phyloP scores from a whole-genome alignment of 2,329 filamentous ascomycete genomes.

The Didymella keratinophila region DNA sequence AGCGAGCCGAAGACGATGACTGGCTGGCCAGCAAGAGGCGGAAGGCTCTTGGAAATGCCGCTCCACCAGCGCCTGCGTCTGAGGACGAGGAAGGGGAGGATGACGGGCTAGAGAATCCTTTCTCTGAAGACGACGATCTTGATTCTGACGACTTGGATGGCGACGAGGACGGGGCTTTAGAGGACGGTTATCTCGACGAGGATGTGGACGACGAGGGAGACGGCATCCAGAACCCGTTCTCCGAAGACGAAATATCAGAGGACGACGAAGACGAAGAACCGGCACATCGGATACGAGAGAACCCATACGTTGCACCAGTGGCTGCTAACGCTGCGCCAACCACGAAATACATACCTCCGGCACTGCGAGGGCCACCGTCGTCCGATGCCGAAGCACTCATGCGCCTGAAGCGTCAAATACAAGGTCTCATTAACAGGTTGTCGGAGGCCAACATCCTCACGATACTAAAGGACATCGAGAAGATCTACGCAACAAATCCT shows the following conservation, averaged over 20 bases:
- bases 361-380: constrained; percentile 70
- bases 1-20: constrained; percentile 65
- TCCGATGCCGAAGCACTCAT: constrained; percentile 72
- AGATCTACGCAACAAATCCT: constrained; percentile 81
- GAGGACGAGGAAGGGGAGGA: constrained; percentile 41
- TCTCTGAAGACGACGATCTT: constrained; percentile 42
- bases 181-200: constrained; percentile 40
- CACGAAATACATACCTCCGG: constrained; percentile 87
- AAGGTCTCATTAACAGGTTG: constrained; percentile 90
- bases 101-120: constrained; percentile 21
- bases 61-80: constrained; percentile 20
- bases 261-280: constrained; percentile 22
- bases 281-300: constrained; percentile 68
- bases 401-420: constrained; percentile 78
- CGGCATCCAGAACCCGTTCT: constrained; percentile 41
- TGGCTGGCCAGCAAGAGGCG: constrained; percentile 67
- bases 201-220: constrained; percentile 42
- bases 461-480: constrained; percentile 82
- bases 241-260: constrained; percentile 40
- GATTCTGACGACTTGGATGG: constrained; percentile 38
- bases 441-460: constrained; percentile 89
- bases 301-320: constrained; percentile 84
- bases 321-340: constrained; percentile 53
- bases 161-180: constrained; percentile 30
- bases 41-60: constrained; percentile 54